phyloP scores from a whole-genome alignment of 192 early-diverging fungal genomes.

The Backusella psychrophila region DNA sequence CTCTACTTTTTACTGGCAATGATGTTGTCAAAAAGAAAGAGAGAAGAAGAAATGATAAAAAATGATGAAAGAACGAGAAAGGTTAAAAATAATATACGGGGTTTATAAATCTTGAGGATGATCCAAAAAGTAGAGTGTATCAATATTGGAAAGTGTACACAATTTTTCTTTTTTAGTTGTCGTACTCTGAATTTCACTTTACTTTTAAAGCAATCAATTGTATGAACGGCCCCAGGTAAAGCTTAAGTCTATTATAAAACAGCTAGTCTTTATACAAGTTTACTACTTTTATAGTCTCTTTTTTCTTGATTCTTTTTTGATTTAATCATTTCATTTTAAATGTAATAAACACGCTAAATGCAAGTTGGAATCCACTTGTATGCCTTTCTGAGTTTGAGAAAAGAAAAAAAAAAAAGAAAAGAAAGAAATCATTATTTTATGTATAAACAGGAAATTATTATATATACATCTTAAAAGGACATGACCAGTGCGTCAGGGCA shows the following conservation, averaged over 20 bases:
- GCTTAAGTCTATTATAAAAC: background rate
- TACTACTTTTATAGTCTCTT: background rate
- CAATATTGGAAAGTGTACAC: background rate
- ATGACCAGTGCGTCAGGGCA: too few species aligned
- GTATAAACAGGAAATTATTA: too few species aligned
- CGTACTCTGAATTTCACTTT: background rate
- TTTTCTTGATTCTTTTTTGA: background rate
- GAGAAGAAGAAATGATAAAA: slow-evolving; percentile 19
- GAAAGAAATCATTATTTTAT: too few species aligned
- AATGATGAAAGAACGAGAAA: slow-evolving; percentile 21
- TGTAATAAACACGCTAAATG: background rate
- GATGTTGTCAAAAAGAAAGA: background rate
- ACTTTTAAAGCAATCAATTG: background rate
- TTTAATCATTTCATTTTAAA: background rate
- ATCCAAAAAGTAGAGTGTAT: background rate
- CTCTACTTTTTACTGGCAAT: background rate
- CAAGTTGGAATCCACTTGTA: background rate
- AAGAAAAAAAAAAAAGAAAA: too few species aligned
- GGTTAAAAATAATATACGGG: slow-evolving; percentile 9
- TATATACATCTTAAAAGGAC: too few species aligned
- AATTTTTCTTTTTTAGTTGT: background rate
- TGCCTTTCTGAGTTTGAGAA: background rate
- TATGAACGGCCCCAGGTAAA: background rate
- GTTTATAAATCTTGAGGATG: background rate
- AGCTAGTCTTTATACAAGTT: background rate